Base-by-base conservation (phyloP, 768 basidiomycete genomes). In the Kwoniella pini region DNA sequence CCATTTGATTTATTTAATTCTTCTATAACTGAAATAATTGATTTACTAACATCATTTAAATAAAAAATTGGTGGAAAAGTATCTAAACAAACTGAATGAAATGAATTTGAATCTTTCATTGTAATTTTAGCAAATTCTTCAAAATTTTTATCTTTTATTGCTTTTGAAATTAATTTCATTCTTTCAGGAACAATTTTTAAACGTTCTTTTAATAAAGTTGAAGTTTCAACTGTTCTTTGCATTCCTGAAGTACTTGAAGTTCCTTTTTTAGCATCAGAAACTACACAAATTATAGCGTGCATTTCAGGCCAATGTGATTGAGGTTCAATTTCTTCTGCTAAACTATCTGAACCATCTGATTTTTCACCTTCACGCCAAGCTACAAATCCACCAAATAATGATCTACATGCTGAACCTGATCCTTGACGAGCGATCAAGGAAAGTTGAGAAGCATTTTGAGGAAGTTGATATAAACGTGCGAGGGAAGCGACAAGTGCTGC, bases 41-140 rank as follows among this genome's bases (percentile, higher is more conserved):
- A 79, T n/a, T 89, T 84, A 57, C 87, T 89, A 70, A 95, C 91
- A 80, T 99, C 96, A 82, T 97, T 97, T 86, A 99, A 87, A 83
- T 99, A 99, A 79, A 99, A 98, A 80, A 98, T 98, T 42, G 96
- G 96, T 0, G 96, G 96, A 42, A 88, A 86, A 0, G 96, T 98
- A 80, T 99, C 96, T 65, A 98, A 87, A 50, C 89, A 90, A 67
- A 97, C 91, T 26, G 96, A 93, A 76, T 99, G 96, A 86, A 99
- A 99, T 81, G 91, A 89, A 81, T 99, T 99, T 52, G 92, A 95
- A 78, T 99, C 96, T 49, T 85, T 86, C 92, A 98, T 99, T 21
- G 96, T 99, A 77, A 97, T 85, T 62, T 81, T 80, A 0, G 93
- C 96, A 67, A 99, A 99, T 0, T 85, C 67, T 70, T 92, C 86